Conservation (phyloP, 1,284 basidiomycete genomes). For the Ceratobasidium sp. region DNA sequence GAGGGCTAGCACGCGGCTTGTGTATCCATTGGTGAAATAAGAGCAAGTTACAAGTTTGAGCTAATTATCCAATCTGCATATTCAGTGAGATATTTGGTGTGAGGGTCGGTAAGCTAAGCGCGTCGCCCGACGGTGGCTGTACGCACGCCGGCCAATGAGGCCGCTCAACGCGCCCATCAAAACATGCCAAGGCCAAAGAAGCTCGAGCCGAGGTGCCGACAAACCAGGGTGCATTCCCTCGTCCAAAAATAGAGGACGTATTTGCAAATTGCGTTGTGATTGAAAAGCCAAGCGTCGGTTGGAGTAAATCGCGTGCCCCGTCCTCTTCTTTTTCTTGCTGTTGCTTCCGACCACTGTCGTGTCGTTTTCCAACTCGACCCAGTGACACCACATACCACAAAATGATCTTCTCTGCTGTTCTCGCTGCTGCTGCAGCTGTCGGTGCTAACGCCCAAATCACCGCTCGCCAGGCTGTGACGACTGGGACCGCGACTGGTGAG, state of each 20-base stretch:
- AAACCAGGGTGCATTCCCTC: not conserved
- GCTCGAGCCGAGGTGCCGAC: not conserved
- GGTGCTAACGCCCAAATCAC: constrained; percentile 16
- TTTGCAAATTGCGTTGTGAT: not conserved
- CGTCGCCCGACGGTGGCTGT: too few relatives aligned
- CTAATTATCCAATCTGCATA: too few relatives aligned
- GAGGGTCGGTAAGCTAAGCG: too few relatives aligned
- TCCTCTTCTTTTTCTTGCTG: not conserved
- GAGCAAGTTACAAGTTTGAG: too few relatives aligned
- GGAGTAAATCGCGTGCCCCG: not conserved
- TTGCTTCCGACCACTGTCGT: not conserved
- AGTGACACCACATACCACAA: not conserved
- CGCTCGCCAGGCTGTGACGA: too few relatives aligned
- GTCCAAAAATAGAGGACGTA: constrained; percentile 8
- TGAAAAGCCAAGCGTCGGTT: not conserved
- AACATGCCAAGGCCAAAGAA: too few relatives aligned
- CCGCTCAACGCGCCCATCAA: too few relatives aligned
- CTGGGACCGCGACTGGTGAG: not conserved
- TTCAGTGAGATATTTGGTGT: too few relatives aligned
- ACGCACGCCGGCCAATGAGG: too few relatives aligned
- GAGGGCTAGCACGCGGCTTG: too few relatives aligned
- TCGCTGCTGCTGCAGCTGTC: constrained; percentile 18
- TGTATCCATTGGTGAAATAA: too few relatives aligned
- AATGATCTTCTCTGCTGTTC: constrained; percentile 5
- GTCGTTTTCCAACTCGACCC: constrained; percentile 30